Base-by-base conservation (phyloP, 1,139 yeast species). In the Nadsonia starkeyi-henricii region DNA sequence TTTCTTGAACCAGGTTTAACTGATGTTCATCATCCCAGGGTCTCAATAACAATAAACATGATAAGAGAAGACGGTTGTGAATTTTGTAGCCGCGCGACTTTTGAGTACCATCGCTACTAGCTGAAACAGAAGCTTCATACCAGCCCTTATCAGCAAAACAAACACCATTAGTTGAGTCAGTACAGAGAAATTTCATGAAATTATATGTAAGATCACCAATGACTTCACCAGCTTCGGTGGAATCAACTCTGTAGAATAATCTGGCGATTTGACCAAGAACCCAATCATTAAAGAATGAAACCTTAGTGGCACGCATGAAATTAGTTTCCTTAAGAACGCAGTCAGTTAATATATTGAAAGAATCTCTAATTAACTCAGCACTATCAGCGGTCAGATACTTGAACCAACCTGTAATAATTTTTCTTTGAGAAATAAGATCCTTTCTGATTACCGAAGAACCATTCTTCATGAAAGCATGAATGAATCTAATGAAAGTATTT, bases 1-100 rank as follows among this genome's bases (percentile, higher is more conserved):
- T 72, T n/a, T 66, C 62, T 9, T 77, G 59, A 1, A 74, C 74
- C 26, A 83, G 69, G 39, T 74, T 73, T 50, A 81, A 68, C 56
- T 86, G 94, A 36, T 66, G 55, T 18, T 72, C 72, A 53, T 83
- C 81, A 54, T 84, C 89, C 85, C 91, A 82, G 0, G 96, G 94
- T 58, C 84, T 85, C 54, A 89, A 69, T 23, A 73, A 68, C 9
- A 79, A 78, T 21, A 86, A 60, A 8, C 86, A 64, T 1, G 80
- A 73, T 57, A 78, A 79, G 2, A 88, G 63, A 39, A 82, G 68
- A 57, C 81, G 81, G 62, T 89, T 89, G 57, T 58, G 54, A 19
- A 59, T 47, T 17, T 52, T 50, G 9, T 48, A 47, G 9, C 45
- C 53, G 33, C 46, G 19, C 21, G 8, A 1, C 37, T 30, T 18